A percentile compares a stretch with the other conserved stretches of the same genome.
These are phyloP conservation scores for Nothopassalora personata DNA, from an alignment of 2,329 filamentous ascomycete genomes.

Conservation along the genomic window DNA sequence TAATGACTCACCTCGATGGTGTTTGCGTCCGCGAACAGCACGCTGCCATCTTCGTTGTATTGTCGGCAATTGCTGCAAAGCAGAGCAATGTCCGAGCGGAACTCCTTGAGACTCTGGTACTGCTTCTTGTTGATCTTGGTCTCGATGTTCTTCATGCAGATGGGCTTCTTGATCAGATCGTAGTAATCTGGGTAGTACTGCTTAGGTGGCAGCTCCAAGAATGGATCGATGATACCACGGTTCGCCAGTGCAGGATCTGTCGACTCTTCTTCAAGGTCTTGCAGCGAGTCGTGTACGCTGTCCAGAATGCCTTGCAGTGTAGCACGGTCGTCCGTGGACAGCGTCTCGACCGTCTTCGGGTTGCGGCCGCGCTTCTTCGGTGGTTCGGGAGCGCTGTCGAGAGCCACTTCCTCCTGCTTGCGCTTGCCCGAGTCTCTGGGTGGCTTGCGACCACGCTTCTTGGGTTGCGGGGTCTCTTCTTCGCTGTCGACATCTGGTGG, in stretches of 20 bases:
- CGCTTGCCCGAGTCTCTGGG: conserved; percentile 66
- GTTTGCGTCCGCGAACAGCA: conserved; percentile 88
- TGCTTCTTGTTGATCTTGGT: conserved; percentile 95
- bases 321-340: conserved; percentile 65
- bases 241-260: conserved; percentile 52
- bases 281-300: conserved; percentile 70
- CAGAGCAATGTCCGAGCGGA: conserved; percentile 75
- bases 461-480: conserved; percentile 61
- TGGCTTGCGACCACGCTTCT: conserved; percentile 78
- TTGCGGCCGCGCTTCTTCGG: conserved; percentile 70
- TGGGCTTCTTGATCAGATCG: conserved; percentile 82
- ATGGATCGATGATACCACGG: conserved; percentile 86
- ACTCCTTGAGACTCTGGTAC: conserved; percentile 73
- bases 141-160: conserved; percentile 93
- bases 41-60: conserved; percentile 93
- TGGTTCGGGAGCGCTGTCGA: conserved; percentile 66
- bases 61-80: conserved; percentile 88
- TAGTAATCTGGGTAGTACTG: conserved; percentile 94
- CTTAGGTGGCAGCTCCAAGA: conserved; percentile 85
- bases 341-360: conserved; percentile 59
- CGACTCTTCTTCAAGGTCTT: conserved; percentile 77
- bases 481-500: conserved; percentile 74
- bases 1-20: conserved; percentile 71
- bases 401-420: conserved; percentile 67
- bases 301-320: conserved; percentile 76